A percentile compares a stretch with the other conserved stretches of the same genome.
Evolutionary conservation across 176 grass and related monocot genomes (phyloP).

Genomic region (Lolium rigidum): DNA sequence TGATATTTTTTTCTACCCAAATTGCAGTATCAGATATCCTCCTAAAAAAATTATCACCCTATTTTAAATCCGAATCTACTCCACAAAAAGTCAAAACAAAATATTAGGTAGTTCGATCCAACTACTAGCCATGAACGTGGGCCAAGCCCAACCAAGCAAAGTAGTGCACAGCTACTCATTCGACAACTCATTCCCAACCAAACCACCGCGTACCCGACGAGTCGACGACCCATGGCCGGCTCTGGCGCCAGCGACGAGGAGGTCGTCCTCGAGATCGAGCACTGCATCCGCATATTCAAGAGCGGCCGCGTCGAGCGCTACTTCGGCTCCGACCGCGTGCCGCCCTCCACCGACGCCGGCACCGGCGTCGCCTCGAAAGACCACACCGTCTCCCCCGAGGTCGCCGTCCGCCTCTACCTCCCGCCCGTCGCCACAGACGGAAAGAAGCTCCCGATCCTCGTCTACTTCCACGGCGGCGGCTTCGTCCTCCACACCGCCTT

Average conservation of each 20-base stretch:
- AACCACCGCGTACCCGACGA: neutral
- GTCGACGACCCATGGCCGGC: constrained; percentile 25
- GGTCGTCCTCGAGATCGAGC: constrained; percentile 52
- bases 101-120: neutral
- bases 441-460: constrained; percentile 51
- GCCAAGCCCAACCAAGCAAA: constrained; percentile 26
- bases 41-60: too few species aligned
- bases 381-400: constrained; percentile 30
- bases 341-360: constrained; percentile 41
- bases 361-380: constrained; percentile 65
- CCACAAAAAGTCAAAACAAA: neutral
- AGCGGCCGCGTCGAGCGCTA: constrained; percentile 59
- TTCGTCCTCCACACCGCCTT: constrained; percentile 61
- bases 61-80: too few species aligned
- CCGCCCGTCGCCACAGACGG: constrained; percentile 9
- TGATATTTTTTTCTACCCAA: too few species aligned
- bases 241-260: constrained; percentile 48
- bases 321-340: constrained; percentile 51
- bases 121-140: neutral
- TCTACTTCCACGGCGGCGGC: constrained; percentile 61
- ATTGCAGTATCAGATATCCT: too few species aligned
- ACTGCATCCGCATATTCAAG: constrained; percentile 63
- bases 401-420: constrained; percentile 61
- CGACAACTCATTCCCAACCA: constrained; percentile 10
- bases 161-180: neutral